Percentiles rank a stretch among this genome's conserved stretches.
Conservation (phyloP, 2,329 filamentous ascomycete genomes). For the Thielaviopsis ethacetica region DNA sequence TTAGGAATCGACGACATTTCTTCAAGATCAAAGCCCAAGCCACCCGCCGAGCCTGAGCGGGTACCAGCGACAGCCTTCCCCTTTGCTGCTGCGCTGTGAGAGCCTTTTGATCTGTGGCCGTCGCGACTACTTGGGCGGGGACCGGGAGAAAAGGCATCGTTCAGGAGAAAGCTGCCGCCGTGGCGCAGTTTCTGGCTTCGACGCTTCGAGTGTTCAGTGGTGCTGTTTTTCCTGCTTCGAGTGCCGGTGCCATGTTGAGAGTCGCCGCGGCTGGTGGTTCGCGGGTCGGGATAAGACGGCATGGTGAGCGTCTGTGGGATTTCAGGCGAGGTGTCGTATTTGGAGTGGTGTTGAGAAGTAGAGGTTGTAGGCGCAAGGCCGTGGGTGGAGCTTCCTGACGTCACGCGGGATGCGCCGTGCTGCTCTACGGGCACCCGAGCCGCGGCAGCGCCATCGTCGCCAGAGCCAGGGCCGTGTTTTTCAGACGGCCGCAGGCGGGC, state of each 20-base stretch:
- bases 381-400: neutral
- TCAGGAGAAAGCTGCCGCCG: conserved; percentile 34
- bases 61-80: conserved; percentile 4
- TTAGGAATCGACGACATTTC: neutral
- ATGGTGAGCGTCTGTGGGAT: neutral
- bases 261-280: neutral
- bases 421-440: neutral
- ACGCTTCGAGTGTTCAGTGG: conserved; percentile 11
- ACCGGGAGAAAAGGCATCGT: conserved; percentile 24
- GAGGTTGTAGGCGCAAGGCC: neutral
- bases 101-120: neutral
- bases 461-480: neutral
- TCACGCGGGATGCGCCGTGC: neutral
- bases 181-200: conserved; percentile 27
- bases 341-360: neutral
- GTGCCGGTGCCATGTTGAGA: neutral
- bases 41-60: neutral
- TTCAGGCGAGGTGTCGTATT: conserved; percentile 1
- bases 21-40: conserved; percentile 13
- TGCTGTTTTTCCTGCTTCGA: neutral
- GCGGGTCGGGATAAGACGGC: neutral
- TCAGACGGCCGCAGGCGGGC: neutral
- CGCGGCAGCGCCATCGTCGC: neutral
- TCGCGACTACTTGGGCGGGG: conserved; percentile 15
- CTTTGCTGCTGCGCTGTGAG: conserved; percentile 3